Evolutionary conservation across 352 stramenopile genomes (phyloP).

Genomic region (Pythium phragmitis): DNA sequence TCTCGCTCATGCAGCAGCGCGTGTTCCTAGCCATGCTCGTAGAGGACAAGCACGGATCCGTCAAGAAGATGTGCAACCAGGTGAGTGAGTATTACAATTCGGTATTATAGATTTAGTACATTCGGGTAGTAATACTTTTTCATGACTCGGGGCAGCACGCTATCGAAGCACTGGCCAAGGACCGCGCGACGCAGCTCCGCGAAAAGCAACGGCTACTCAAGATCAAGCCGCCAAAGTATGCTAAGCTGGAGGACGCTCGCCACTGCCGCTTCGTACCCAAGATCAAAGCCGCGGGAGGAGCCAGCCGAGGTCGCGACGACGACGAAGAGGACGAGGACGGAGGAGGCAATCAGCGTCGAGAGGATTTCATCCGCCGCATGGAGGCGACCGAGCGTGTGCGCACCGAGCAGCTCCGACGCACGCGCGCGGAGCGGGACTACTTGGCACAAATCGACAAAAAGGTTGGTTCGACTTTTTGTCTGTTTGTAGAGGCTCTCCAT

Average conservation of each 20-base stretch:
- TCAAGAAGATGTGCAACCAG: conserved; percentile 30
- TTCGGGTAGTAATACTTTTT: not conserved
- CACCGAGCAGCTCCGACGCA: conserved; percentile 55
- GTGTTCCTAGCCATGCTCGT: conserved; percentile 61
- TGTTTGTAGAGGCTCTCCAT: not conserved
- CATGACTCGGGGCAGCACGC: conserved; percentile 25
- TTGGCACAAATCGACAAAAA: conserved; percentile 70
- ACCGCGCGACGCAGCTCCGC: conserved; percentile 35
- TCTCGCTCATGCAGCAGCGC: conserved; percentile 57
- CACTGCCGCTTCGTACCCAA: conserved; percentile 60
- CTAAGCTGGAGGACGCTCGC: conserved; percentile 53
- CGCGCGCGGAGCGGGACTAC: conserved; percentile 57
- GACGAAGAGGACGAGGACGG: conserved; percentile 51
- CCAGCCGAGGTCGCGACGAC: conserved; percentile 18
- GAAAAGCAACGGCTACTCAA: conserved; percentile 35
- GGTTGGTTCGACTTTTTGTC: conserved; percentile 15
- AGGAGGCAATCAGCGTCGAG: conserved; percentile 32
- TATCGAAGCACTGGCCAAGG: conserved; percentile 48
- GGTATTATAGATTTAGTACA: conserved; percentile 10
- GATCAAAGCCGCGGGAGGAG: conserved; percentile 25
- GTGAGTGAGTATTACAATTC: conserved; percentile 15
- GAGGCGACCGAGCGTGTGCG: conserved; percentile 65
- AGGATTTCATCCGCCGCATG: conserved; percentile 75
- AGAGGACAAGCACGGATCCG: conserved; percentile 22
- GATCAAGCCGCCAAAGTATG: conserved; percentile 32